Evolutionary conservation across 2,329 filamentous ascomycete species (phyloP).

Genomic region (Botrytis pseudocinerea): DNA sequence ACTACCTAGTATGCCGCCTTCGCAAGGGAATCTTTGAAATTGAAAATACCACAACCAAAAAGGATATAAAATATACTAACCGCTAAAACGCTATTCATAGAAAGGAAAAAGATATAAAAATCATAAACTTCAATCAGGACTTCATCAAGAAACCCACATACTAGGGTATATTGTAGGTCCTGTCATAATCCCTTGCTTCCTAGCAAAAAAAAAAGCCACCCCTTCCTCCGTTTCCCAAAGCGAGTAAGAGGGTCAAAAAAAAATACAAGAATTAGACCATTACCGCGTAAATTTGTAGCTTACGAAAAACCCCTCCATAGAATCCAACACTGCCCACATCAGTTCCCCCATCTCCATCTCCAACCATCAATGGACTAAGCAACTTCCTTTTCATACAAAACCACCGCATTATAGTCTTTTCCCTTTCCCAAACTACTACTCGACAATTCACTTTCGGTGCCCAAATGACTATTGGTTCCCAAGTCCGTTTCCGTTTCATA

Average conservation of each 20-base stretch:
- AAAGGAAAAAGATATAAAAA: constrained; percentile 1
- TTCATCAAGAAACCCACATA: constrained; percentile 26
- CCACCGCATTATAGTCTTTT: constrained; percentile 26
- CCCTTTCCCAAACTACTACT: constrained; percentile 16
- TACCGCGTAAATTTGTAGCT: background rate
- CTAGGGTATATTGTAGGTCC: constrained; percentile 17
- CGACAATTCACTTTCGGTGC: constrained; percentile 23
- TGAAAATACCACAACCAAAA: constrained; percentile 19
- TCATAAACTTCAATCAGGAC: constrained; percentile 25
- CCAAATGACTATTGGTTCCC: constrained; percentile 7
- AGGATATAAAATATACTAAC: constrained; percentile 23
- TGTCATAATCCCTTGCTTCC: constrained; percentile 5
- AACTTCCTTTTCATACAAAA: constrained; percentile 33
- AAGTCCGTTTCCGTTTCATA: constrained; percentile 28
- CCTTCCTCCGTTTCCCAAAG: background rate
- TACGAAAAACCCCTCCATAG: constrained; percentile 16
- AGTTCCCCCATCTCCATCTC: constrained; percentile 6
- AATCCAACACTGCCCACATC: constrained; percentile 26
- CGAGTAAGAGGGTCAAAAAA: background rate
- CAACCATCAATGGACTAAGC: constrained; percentile 22
- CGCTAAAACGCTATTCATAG: constrained; percentile 36
- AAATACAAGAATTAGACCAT: constrained; percentile 12
- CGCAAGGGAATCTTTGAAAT: constrained; percentile 7
- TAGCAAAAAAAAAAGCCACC: background rate
- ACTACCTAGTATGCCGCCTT: constrained; percentile 2